Conservation (phyloP, 768 basidiomycete species). For the Macrolepiota albuminosa region DNA sequence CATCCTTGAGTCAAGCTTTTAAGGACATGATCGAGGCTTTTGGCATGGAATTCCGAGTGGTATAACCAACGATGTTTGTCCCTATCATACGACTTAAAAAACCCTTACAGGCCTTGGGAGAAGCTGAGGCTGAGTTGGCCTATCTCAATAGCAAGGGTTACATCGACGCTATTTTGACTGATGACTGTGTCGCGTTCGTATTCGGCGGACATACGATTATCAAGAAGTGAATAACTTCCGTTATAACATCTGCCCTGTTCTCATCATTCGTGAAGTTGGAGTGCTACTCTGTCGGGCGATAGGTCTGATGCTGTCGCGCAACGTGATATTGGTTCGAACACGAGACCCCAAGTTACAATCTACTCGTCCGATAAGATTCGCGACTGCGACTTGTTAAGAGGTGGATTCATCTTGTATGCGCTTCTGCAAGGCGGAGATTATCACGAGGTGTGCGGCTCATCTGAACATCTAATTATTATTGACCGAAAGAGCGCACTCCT, state of each 20-base stretch:
- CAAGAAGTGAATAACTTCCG: background rate
- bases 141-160: constrained; percentile 33
- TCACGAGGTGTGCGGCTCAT: constrained; percentile 21
- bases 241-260: background rate
- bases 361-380: constrained; percentile 11
- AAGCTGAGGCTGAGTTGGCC: constrained; percentile 52
- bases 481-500: constrained; percentile 35
- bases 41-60: background rate
- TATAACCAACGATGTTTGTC: background rate
- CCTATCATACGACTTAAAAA: background rate
- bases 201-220: constrained; percentile 33
- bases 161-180: constrained; percentile 45
- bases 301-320: constrained; percentile 22
- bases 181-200: constrained; percentile 45
- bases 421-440: constrained; percentile 74
- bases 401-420: constrained; percentile 61
- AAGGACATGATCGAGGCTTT: background rate
- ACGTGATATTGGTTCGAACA: background rate
- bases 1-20: background rate
- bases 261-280: constrained; percentile 27
- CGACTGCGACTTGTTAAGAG: constrained; percentile 49
- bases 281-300: constrained; percentile 37
- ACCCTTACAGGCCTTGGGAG: constrained; percentile 42
- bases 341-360: background rate
- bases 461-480: background rate